A percentile compares a stretch with the other conserved stretches of the same genome.
These are phyloP conservation scores for Diaporthe caulivora DNA, from an alignment of 2,329 filamentous ascomycete species.

Conservation along the genomic window DNA sequence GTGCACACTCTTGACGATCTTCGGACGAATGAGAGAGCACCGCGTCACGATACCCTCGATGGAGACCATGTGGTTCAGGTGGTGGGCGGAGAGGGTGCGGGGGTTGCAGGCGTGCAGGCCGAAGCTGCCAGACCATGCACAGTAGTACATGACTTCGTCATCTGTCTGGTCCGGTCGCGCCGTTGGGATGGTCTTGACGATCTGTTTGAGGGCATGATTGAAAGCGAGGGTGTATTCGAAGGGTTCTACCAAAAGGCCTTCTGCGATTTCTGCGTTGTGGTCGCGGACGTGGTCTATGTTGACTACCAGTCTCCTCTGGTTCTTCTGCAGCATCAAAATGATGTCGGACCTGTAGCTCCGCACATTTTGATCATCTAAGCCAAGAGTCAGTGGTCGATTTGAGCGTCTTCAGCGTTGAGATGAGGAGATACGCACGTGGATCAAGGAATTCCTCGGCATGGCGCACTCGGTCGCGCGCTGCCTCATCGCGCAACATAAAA, in stretches of 20 bases:
- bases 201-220: slow-evolving; percentile 88
- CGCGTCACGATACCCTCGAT: slow-evolving; percentile 98
- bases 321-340: slow-evolving; percentile 79
- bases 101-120: slow-evolving; percentile 96
- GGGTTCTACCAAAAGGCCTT: slow-evolving; percentile 82
- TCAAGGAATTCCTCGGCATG: slow-evolving; percentile 94
- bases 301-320: slow-evolving; percentile 74
- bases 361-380: slow-evolving; percentile 63
- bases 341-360: slow-evolving; percentile 92
- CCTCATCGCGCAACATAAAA: slow-evolving; percentile 85
- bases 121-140: slow-evolving; percentile 96
- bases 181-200: slow-evolving; percentile 83
- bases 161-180: slow-evolving; percentile 81
- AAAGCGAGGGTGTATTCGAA: slow-evolving; percentile 93
- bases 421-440: slow-evolving; percentile 73
- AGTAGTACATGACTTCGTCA: slow-evolving; percentile 90
- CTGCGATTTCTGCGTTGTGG: slow-evolving; percentile 85
- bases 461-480: slow-evolving; percentile 84
- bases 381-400: slow-evolving; percentile 8
- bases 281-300: slow-evolving; percentile 92
- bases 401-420: not conserved
- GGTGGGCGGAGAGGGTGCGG: slow-evolving; percentile 86
- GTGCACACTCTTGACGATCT: slow-evolving; percentile 98
- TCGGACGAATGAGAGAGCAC: slow-evolving; percentile 93
- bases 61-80: slow-evolving; percentile 97